Conservation (phyloP, 2,329 filamentous ascomycete genomes). For the Lecanicillium sp. region DNA sequence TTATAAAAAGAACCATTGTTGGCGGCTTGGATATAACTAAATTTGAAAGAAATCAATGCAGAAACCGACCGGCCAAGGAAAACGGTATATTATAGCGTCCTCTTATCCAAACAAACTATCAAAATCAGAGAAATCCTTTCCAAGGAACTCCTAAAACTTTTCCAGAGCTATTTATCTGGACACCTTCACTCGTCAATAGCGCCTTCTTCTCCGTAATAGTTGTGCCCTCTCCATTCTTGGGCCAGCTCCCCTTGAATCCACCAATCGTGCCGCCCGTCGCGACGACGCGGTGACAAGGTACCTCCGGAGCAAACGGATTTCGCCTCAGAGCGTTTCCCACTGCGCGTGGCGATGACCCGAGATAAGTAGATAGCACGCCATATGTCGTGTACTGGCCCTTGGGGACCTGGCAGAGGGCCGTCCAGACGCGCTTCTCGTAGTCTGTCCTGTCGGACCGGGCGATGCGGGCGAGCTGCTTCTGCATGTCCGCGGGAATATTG, state of each 20-base stretch:
- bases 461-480: constrained; percentile 36
- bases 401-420: constrained; percentile 69
- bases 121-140: constrained; percentile 8
- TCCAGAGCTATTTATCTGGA: constrained; percentile 53
- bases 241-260: constrained; percentile 63
- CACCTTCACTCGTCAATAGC: constrained; percentile 55
- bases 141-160: constrained; percentile 53
- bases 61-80: too few relatives aligned
- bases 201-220: constrained; percentile 57
- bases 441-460: constrained; percentile 35
- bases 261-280: constrained; percentile 65
- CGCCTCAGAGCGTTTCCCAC: constrained; percentile 68
- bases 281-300: constrained; percentile 77
- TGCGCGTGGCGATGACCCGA: constrained; percentile 65
- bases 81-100: too few relatives aligned
- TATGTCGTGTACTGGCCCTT: constrained; percentile 71
- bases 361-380: constrained; percentile 58
- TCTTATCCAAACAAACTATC: too few relatives aligned
- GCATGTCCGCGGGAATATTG: constrained; percentile 19
- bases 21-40: too few relatives aligned
- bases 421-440: constrained; percentile 60
- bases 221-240: constrained; percentile 51
- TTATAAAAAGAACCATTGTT: too few relatives aligned
- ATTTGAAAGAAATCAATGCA: too few relatives aligned
- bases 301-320: constrained; percentile 76